Percentiles rank a stretch among this genome's conserved stretches.
phyloP scores from a whole-genome alignment of 2,329 filamentous ascomycete genomes.

The Juglanconis sp. region DNA sequence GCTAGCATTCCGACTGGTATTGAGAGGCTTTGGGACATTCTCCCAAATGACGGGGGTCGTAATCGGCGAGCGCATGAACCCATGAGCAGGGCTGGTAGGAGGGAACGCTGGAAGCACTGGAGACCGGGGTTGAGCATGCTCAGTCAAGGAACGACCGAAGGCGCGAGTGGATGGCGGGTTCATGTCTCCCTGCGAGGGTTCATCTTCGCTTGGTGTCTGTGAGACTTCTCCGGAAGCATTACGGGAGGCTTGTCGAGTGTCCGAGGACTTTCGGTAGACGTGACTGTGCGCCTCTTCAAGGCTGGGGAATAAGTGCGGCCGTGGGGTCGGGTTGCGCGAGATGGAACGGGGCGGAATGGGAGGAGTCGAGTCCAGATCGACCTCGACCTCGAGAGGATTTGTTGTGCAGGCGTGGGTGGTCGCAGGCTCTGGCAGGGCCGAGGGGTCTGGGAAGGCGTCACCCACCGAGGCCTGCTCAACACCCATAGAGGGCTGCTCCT shows the following conservation, averaged over 20 bases:
- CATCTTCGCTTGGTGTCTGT: neutral
- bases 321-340: slow-evolving; percentile 23
- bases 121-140: neutral
- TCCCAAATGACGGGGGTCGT: neutral
- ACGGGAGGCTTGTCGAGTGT: slow-evolving; percentile 1
- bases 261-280: slow-evolving; percentile 30
- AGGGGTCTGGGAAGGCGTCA: neutral
- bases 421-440: neutral
- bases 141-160: slow-evolving; percentile 4
- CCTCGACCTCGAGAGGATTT: neutral
- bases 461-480: neutral
- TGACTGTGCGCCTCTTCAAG: slow-evolving; percentile 37
- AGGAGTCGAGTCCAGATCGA: neutral
- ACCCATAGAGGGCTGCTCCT: no score
- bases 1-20: neutral
- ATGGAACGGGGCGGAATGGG: neutral
- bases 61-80: neutral
- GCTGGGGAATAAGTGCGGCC: slow-evolving; percentile 33
- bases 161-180: neutral
- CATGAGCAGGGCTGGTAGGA: neutral
- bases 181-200: slow-evolving; percentile 3
- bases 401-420: neutral
- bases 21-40: neutral
- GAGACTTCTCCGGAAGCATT: slow-evolving; percentile 7
- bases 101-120: neutral